These are phyloP conservation scores for Corylus avellana DNA, from an alignment of 306 rosid species.

Conservation along the genomic window DNA sequence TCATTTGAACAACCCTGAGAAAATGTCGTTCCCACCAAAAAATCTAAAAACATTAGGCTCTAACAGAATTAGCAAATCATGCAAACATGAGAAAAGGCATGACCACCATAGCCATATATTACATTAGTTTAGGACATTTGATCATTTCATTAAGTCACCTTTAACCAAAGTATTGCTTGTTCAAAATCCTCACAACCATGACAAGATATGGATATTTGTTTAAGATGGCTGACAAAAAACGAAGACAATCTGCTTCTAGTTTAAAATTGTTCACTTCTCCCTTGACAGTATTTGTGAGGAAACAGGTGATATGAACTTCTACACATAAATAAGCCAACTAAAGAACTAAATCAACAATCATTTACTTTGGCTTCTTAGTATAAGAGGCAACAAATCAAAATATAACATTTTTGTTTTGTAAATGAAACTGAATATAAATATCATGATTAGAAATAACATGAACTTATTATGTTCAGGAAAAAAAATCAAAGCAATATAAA, in stretches of 20 bases:
- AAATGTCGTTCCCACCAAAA: constrained; percentile 29
- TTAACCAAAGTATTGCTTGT: background rate
- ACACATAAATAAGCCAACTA: constrained; percentile 3
- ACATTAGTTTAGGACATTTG: too few species aligned
- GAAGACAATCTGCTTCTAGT: background rate
- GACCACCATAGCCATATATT: background rate
- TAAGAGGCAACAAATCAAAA: background rate
- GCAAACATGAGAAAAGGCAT: background rate
- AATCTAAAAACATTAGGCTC: constrained; percentile 10
- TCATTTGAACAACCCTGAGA: constrained; percentile 51
- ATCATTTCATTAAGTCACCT: background rate
- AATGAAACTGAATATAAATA: constrained; percentile 17
- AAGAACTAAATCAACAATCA: background rate
- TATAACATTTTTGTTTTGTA: background rate
- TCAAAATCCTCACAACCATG: background rate
- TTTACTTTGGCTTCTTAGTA: background rate
- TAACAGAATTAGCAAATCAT: background rate
- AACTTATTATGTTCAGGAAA: constrained; percentile 11
- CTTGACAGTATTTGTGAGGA: background rate
- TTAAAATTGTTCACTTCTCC: background rate
- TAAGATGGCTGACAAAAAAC: background rate
- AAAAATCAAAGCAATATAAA: constrained; percentile 26
- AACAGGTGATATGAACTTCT: background rate
- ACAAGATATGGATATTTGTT: background rate
- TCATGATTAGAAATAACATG: background rate